A percentile compares a stretch with the other conserved stretches of the same genome.
phyloP scores from a whole-genome alignment of 139 green algal species.

The Diplosphaera chodatii region DNA sequence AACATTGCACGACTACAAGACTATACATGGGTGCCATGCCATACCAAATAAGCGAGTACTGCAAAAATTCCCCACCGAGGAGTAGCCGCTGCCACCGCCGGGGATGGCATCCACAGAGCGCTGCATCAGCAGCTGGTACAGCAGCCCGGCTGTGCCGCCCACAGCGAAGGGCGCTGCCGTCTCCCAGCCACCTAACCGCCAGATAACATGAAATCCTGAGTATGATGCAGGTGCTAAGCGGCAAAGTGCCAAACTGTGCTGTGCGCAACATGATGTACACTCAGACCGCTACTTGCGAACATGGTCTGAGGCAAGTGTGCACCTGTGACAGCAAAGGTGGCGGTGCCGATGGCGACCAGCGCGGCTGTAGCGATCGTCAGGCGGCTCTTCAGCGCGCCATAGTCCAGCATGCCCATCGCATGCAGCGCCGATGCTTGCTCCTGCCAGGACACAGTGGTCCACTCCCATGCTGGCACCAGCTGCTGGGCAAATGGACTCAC shows the following conservation, averaged over 20 bases:
- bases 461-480: no score
- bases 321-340: constrained; percentile 2
- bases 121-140: constrained; percentile 71
- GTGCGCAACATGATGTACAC: no score
- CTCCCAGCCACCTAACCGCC: constrained; percentile 6
- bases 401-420: constrained; percentile 50
- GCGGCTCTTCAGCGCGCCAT: constrained; percentile 55
- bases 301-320: no score
- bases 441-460: constrained; percentile 14
- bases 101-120: constrained; percentile 23
- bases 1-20: no score
- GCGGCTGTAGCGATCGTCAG: constrained; percentile 52
- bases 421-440: constrained; percentile 51
- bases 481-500: no score
- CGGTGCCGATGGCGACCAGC: constrained; percentile 46
- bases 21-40: no score
- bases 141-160: constrained; percentile 47
- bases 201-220: neutral
- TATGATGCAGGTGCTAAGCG: no score
- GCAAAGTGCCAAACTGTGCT: no score
- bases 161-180: constrained; percentile 60
- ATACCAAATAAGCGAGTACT: no score
- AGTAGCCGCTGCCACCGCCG: neutral
- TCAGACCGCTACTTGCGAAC: no score
- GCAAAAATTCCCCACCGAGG: neutral